Evolutionary conservation across 2,329 filamentous ascomycete genomes (phyloP), one percentile per base, ranked within the genome.

Genomic region (Alternaria atra): DNA sequence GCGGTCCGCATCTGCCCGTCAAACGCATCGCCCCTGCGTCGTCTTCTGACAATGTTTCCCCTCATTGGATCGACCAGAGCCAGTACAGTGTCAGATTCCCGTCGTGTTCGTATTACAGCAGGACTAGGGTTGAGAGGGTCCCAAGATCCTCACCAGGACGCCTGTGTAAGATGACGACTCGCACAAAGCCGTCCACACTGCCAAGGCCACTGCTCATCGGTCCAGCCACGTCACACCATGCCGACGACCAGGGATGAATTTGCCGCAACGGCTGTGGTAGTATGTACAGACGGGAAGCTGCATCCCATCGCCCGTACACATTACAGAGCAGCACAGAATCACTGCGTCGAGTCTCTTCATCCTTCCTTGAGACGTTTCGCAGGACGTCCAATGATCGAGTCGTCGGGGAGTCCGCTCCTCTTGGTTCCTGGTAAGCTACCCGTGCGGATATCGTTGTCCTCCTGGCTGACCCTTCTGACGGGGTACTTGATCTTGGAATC

Each of bases 391-490:
- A 89, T 82, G n/a, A 96, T 74, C 53, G 83, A 85, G 77, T 97
- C 94, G 73, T 98, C 94, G 0, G 91, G 91, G 40, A 97, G 75
- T 0, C 91, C 94, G 66, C 91, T 94, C 61, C 94, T 84, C 82
- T 98, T 98, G 0, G 94, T 97, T 0, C 94, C 95, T 0, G 94
- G 93, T 35, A 97, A 79, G 77, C 93, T 97, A 43, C 90, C 90
- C 0, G 92, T 94, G n/a, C 92, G 85, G 58, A 98, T 97, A 78
- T 98, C 95, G 71, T 97, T 97, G 76, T 97, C 93, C 73, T 99
- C 95, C 71, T 96, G 90, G 70, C 91, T 97, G 40, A 99, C 94
- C 50, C 94, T 87, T 7, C 95, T 86, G 73, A 93, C 89, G 0
- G 95, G 95, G 77, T 99, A 99, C 73, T 95, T 92, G 64, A 89